Base-by-base conservation (phyloP, 306 rosid genomes). In the Castanopsis chinensis region DNA sequence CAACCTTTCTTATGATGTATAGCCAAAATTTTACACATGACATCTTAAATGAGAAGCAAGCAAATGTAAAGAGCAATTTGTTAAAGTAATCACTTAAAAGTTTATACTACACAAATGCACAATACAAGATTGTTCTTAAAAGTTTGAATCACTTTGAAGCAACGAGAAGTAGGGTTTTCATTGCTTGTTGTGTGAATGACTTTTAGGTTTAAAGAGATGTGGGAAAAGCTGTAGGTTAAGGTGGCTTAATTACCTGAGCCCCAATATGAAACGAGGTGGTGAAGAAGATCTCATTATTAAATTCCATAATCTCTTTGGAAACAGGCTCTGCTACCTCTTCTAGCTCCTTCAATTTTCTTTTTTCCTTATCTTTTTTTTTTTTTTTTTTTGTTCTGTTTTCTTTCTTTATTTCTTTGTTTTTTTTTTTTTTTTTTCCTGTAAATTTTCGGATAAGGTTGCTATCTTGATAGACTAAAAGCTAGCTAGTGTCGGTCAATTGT, bases 161-260 rank as follows among this genome's bases (percentile, higher is more conserved):
- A 49, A 49, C 23, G 67, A 58, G 64, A 20, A 58, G 64, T 58
- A 21, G 32, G 13, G 28, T 58, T 21, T 21, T 25, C 64, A 21
- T 58, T 58, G 32, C 32, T 21, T 58, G 2, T 58, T n/a, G 30
- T n/a, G 73, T 35, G 12, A 35, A 32, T n/a, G 52, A 23, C 30
- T 52, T 18, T 27, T 37, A 84, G 87, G 73, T 8, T 71, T 84
- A 33, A 72, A 72, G 52, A 77, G 84, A 81, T 55, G 35, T 19
- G 82, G 82, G 15, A 84, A 76, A 72, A 80, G 84, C 78, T 84
- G 84, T 75, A 80, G 87, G 43, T 73, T 72, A 71, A 84, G 87
- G 64, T 84, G 87, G 87, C 7, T 84, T 7, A 84, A 84, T 78
- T 49, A 72, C 77, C 84, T 84, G 17, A 84, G 82, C 33, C 87